Percentiles rank a stretch among this genome's conserved stretches.
phyloP scores from a whole-genome alignment of 1,284 basidiomycete species.

The Pascua sp. region DNA sequence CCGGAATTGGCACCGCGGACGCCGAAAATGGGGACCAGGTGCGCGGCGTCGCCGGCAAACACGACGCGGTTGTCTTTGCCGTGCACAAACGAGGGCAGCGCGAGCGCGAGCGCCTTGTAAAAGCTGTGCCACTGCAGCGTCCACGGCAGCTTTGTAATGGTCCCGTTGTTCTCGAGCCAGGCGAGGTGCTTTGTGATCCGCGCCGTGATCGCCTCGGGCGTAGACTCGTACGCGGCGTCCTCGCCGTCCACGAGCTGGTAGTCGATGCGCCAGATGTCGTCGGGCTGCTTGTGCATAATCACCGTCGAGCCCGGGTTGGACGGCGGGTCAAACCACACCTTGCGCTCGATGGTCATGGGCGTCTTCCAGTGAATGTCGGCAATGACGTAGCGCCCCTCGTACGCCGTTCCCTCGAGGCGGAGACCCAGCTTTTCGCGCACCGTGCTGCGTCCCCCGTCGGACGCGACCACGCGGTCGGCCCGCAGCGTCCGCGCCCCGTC shows the following conservation, averaged over 20 bases:
- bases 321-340: constrained; percentile 20
- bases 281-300: constrained; percentile 24
- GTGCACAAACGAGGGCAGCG: constrained; percentile 11
- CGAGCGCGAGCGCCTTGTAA: constrained; percentile 21
- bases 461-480: constrained; percentile 12
- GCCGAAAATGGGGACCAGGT: constrained; percentile 21
- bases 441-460: constrained; percentile 15
- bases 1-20: constrained; percentile 19
- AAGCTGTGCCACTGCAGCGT: constrained; percentile 20
- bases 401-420: constrained; percentile 14
- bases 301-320: constrained; percentile 18
- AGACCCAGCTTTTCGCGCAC: constrained; percentile 13
- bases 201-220: constrained; percentile 11
- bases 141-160: constrained; percentile 21
- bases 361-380: constrained; percentile 24
- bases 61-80: constrained; percentile 12
- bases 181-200: constrained; percentile 19
- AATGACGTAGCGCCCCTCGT: constrained; percentile 20
- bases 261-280: constrained; percentile 24
- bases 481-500: constrained; percentile 17
- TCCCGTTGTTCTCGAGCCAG: constrained; percentile 23
- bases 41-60: constrained; percentile 19
- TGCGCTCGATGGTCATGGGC: constrained; percentile 10
- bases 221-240: constrained; percentile 15
- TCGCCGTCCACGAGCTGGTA: constrained; percentile 16